These are phyloP conservation scores for Metrosideros polymorpha DNA, from an alignment of 441 rosid genomes.

Conservation along the genomic window DNA sequence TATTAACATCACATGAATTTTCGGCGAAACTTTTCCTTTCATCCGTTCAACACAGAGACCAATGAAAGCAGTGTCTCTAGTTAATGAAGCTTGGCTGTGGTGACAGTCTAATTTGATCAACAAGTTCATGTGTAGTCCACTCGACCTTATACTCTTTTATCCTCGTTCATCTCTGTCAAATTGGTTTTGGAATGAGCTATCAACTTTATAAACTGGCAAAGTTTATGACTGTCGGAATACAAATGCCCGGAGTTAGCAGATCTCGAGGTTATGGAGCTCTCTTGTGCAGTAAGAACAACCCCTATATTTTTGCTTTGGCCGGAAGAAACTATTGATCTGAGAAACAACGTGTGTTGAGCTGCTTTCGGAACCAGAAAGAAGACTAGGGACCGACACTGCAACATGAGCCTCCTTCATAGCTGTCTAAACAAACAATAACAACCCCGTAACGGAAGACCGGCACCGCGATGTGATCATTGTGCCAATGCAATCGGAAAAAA, in stretches of 20 bases:
- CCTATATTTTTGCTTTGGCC: fast-evolving
- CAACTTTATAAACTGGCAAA: background rate
- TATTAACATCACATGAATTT: background rate
- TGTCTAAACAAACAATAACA: background rate
- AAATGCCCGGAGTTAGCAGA: too few species aligned
- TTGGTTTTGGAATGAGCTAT: background rate
- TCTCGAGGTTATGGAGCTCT: background rate
- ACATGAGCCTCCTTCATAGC: background rate
- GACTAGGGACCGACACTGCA: background rate
- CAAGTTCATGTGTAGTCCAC: too few species aligned
- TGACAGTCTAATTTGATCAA: background rate
- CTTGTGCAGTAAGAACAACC: background rate
- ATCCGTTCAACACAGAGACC: background rate
- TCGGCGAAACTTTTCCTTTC: background rate
- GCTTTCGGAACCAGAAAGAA: background rate
- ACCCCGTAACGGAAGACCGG: too few species aligned
- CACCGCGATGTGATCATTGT: too few species aligned
- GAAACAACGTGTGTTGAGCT: background rate
- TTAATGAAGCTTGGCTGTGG: background rate
- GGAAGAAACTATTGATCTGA: background rate
- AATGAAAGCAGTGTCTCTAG: background rate
- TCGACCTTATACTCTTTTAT: background rate
- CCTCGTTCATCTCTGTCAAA: background rate
- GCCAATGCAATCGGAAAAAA: too few species aligned
- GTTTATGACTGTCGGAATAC: too few species aligned